These are phyloP conservation scores for Neobulgaria alba DNA, from an alignment of 2,329 filamentous ascomycete genomes.

Conservation along the genomic window DNA sequence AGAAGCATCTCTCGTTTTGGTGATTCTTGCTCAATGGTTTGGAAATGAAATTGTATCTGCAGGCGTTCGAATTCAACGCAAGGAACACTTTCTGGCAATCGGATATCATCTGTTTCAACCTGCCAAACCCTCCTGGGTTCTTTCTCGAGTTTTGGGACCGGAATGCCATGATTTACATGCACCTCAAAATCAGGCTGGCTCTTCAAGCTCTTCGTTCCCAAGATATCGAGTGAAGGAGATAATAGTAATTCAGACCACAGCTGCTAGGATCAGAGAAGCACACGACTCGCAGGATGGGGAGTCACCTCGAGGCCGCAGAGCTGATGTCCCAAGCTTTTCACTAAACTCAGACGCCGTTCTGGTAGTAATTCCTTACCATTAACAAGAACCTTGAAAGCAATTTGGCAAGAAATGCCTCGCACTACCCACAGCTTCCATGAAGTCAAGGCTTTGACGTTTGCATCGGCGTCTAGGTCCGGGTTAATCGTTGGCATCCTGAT, in stretches of 20 bases:
- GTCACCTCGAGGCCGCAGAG: constrained; percentile 7
- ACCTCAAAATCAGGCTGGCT: background rate
- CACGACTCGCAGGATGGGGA: background rate
- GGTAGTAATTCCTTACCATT: constrained; percentile 7
- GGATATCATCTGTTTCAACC: constrained; percentile 10
- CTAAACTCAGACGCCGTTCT: background rate
- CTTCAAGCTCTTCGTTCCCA: background rate
- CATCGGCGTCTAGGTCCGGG: background rate
- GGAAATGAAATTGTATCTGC: constrained; percentile 15
- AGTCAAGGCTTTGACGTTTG: constrained; percentile 5
- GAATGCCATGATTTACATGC: background rate
- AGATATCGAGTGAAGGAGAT: constrained; percentile 11
- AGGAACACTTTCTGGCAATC: constrained; percentile 11
- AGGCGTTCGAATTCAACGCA: constrained; percentile 14
- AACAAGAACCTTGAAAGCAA: constrained; percentile 13
- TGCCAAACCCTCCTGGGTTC: background rate
- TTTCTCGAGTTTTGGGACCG: background rate
- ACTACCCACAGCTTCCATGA: constrained; percentile 19
- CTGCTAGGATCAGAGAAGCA: constrained; percentile 13
- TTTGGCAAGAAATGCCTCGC: constrained; percentile 11
- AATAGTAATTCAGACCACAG: constrained; percentile 22
- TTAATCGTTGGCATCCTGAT: constrained; percentile 1
- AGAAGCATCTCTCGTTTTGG: too few species aligned
- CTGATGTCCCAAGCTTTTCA: constrained; percentile 12
- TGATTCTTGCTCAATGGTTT: background rate